These are phyloP conservation scores for Verticillium alfalfae DNA, from an alignment of 2,329 filamentous ascomycete genomes.

Conservation along the genomic window DNA sequence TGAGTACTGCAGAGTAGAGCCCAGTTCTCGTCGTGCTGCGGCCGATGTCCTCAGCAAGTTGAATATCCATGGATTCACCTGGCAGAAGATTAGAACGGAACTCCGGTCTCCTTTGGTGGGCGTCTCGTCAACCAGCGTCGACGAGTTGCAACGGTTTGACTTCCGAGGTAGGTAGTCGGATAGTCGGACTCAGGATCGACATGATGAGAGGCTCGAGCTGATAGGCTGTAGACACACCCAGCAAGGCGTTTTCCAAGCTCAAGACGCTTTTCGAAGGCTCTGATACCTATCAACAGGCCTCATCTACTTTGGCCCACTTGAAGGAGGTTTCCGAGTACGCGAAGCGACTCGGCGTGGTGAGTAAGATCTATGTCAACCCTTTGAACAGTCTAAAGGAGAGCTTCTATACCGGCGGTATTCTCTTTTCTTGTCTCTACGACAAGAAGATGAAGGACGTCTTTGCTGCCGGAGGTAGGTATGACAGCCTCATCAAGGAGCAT, in stretches of 20 bases:
- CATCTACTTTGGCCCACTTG: constrained; percentile 73
- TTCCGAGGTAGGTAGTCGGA: constrained; percentile 59
- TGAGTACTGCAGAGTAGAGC: constrained; percentile 77
- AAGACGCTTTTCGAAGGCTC: constrained; percentile 57
- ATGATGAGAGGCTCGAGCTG: not conserved
- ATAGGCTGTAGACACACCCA: constrained; percentile 38
- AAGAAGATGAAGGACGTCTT: constrained; percentile 79
- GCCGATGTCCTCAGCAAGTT: constrained; percentile 84
- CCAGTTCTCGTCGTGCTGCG: constrained; percentile 60
- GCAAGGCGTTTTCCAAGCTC: constrained; percentile 51
- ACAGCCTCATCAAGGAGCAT: constrained; percentile 80
- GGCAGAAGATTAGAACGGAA: constrained; percentile 77
- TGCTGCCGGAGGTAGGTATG: constrained; percentile 90
- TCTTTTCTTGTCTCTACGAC: constrained; percentile 90
- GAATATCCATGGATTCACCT: constrained; percentile 74
- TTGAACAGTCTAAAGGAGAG: constrained; percentile 85
- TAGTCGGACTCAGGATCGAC: not conserved
- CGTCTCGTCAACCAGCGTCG: constrained; percentile 81
- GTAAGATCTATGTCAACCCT: constrained; percentile 79
- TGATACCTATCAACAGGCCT: constrained; percentile 67
- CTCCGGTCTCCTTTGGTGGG: constrained; percentile 76
- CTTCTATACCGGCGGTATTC: constrained; percentile 78
- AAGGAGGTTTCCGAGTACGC: constrained; percentile 72
- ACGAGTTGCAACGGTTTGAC: constrained; percentile 86
- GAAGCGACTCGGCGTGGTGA: constrained; percentile 67